Conservation (phyloP, 495 filamentous ascomycete species). For the Mycothermus thermophilus region DNA sequence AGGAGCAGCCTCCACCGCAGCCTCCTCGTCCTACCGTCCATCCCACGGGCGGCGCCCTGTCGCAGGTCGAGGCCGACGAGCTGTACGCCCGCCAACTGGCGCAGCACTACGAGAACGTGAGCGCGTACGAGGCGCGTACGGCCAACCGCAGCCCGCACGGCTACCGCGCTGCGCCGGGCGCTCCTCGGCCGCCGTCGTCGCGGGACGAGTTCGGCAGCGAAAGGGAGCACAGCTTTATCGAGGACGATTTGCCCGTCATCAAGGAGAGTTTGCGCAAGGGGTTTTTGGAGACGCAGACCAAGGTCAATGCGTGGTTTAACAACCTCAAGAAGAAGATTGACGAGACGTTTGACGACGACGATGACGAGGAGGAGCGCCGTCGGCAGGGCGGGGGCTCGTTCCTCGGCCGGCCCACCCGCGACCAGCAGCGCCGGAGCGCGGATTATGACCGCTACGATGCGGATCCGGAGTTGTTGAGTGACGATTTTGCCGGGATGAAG, state of each 20-base stretch:
- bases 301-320: constrained; percentile 83
- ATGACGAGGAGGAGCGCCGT: constrained; percentile 36
- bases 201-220: constrained; percentile 39
- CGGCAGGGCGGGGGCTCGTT: constrained; percentile 17
- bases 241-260: constrained; percentile 91
- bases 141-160: constrained; percentile 20
- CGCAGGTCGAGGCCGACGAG: constrained; percentile 84
- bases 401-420: constrained; percentile 25
- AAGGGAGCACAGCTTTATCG: constrained; percentile 69
- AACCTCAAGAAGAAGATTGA: constrained; percentile 84
- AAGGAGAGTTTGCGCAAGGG: constrained; percentile 88
- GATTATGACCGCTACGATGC: constrained; percentile 89
- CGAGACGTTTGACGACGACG: constrained; percentile 54
- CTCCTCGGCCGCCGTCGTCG: constrained; percentile 14
- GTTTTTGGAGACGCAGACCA: constrained; percentile 85
- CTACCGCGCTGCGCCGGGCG: too few relatives aligned
- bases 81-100: constrained; percentile 86
- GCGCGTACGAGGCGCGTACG: constrained; percentile 37
- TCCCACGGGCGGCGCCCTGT: constrained; percentile 23
- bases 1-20: constrained; percentile 45
- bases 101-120: constrained; percentile 63
- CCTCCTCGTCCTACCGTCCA: constrained; percentile 51
- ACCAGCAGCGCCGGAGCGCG: constrained; percentile 49
- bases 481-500: constrained; percentile 84
- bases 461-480: constrained; percentile 78